A percentile compares a stretch with the other conserved stretches of the same genome.
Conservation (phyloP, 345 rosid species). For the Lenwebbia sp. region DNA sequence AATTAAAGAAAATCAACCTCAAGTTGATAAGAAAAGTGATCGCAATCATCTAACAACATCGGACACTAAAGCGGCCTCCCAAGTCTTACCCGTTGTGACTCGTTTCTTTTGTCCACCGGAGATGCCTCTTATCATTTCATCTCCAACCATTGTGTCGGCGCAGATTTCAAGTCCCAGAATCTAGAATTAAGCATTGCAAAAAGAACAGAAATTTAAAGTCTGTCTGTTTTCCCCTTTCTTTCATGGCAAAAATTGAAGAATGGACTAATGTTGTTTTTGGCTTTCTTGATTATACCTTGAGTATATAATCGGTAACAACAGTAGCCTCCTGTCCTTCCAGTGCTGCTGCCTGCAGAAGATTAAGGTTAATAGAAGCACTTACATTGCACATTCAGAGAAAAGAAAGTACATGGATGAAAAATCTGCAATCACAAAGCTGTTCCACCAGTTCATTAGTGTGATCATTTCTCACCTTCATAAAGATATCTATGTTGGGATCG, state of each 20-base stretch:
- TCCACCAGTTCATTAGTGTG: background rate
- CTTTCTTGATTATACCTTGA: constrained; percentile 34
- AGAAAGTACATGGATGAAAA: background rate
- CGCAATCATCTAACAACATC: background rate
- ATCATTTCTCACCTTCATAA: constrained; percentile 51
- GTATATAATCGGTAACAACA: constrained; percentile 67
- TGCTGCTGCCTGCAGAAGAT: constrained; percentile 48
- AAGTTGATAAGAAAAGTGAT: background rate
- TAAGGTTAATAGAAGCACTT: background rate
- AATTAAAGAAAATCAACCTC: background rate
- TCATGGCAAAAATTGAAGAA: background rate
- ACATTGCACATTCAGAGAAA: background rate
- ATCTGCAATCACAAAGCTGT: background rate
- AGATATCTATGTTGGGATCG: constrained; percentile 78
- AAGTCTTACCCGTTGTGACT: constrained; percentile 29
- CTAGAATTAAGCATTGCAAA: constrained; percentile 5
- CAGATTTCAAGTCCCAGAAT: constrained; percentile 53
- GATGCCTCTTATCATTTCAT: constrained; percentile 49
- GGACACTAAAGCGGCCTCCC: background rate
- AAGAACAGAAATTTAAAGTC: background rate
- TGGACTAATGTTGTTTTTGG: background rate
- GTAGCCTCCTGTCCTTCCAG: constrained; percentile 51
- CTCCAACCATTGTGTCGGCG: constrained; percentile 50
- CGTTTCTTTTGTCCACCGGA: constrained; percentile 60
- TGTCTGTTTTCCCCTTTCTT: background rate